Percentiles rank a stretch among this genome's conserved stretches.
Conservation (phyloP, 495 filamentous ascomycete species). For the Neurospora hispaniola region DNA sequence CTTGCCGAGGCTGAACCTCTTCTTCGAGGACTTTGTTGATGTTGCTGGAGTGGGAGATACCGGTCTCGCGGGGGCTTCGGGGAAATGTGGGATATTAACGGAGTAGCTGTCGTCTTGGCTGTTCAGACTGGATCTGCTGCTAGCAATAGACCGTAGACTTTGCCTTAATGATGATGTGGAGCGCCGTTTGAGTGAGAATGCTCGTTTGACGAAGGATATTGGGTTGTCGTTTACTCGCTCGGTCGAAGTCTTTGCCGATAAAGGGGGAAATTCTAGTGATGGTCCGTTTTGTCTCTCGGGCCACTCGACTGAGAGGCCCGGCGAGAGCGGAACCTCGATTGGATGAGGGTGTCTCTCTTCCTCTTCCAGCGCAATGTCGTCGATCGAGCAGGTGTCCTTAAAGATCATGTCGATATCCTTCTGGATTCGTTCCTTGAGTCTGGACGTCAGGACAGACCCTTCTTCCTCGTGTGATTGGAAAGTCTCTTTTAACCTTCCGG, state of each 20-base stretch:
- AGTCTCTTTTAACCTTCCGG: conserved; percentile 8
- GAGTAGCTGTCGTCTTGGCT: background rate
- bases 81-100: conserved; percentile 9
- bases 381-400: conserved; percentile 33
- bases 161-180: conserved; percentile 9
- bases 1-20: background rate
- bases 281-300: conserved; percentile 8
- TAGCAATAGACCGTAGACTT: background rate
- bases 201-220: conserved; percentile 5
- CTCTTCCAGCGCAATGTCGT: conserved; percentile 25
- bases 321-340: background rate
- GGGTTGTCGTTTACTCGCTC: conserved; percentile 3
- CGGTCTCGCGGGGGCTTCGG: conserved; percentile 7
- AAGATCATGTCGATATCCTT: conserved; percentile 34
- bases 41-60: conserved; percentile 1
- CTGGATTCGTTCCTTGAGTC: conserved; percentile 28
- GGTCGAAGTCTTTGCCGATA: background rate
- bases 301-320: background rate
- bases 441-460: conserved; percentile 14
- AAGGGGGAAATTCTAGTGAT: background rate
- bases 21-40: background rate
- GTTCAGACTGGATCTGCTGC: background rate
- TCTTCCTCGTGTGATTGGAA: conserved; percentile 15
- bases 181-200: conserved; percentile 12
- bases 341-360: conserved; percentile 7